Evolutionary conservation across 2,329 filamentous ascomycete genomes (phyloP).

Genomic region (Alternaria sp.): DNA sequence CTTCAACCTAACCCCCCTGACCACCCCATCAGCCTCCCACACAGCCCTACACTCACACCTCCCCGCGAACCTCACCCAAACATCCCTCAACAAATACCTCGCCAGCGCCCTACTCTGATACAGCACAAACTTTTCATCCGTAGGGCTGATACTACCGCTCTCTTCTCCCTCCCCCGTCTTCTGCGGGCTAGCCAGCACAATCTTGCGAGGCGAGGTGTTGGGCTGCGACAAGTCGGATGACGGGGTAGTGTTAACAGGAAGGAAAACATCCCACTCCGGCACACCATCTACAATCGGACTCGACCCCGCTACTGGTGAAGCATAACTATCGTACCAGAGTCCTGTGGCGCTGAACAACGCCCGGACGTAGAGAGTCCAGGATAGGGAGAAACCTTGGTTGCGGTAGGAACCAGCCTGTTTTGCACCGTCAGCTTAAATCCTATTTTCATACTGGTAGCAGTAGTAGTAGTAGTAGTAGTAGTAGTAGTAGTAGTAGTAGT

Average conservation of each 20-base stretch:
- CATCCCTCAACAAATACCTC: conserved; percentile 18
- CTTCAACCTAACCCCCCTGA: conserved; percentile 13
- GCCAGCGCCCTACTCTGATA: conserved; percentile 28
- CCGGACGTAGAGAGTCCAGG: conserved; percentile 26
- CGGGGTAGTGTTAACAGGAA: not conserved
- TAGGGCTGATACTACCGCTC: not conserved
- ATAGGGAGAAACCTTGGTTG: conserved; percentile 26
- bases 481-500: too few species aligned
- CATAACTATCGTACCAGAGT: conserved; percentile 28
- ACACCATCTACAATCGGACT: conserved; percentile 10
- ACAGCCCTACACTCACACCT: conserved; percentile 20
- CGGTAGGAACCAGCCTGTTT: conserved; percentile 25
- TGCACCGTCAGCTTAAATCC: not conserved
- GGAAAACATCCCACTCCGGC: conserved; percentile 23
- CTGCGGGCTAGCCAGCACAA: not conserved
- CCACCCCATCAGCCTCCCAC: conserved; percentile 25
- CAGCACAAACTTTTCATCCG: conserved; percentile 22
- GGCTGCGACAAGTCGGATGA: not conserved
- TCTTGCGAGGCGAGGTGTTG: not conserved
- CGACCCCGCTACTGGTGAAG: conserved; percentile 9
- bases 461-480: not conserved
- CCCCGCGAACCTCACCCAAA: conserved; percentile 20
- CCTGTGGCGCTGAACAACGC: conserved; percentile 20
- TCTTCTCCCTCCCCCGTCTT: not conserved
- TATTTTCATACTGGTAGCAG: not conserved